Conservation (phyloP, 2,329 filamentous ascomycete species). For the Xylaria sp. region DNA sequence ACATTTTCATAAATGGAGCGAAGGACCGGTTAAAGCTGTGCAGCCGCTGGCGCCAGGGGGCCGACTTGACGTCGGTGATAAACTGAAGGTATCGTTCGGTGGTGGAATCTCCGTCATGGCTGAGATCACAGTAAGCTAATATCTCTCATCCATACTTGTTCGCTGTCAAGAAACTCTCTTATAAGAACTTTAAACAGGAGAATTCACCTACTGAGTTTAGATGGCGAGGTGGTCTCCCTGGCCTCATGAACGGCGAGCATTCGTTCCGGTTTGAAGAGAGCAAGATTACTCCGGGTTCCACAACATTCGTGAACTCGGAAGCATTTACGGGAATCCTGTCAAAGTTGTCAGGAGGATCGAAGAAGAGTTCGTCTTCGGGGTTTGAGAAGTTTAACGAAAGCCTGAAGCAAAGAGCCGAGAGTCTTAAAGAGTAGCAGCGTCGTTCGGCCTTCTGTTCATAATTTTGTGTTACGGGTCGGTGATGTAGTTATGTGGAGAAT, state of each 20-base stretch:
- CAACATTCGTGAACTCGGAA: neutral
- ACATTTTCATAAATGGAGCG: neutral
- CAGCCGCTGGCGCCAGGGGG: neutral
- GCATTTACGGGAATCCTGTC: neutral
- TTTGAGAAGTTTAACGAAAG: slow-evolving; percentile 8
- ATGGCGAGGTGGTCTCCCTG: neutral
- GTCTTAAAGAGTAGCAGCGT: neutral
- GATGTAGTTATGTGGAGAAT: neutral
- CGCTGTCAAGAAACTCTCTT: neutral
- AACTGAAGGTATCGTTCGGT: slow-evolving; percentile 1
- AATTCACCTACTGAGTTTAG: neutral
- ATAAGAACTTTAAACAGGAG: neutral
- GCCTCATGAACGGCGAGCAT: neutral
- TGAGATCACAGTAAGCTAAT: neutral
- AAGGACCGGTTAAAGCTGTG: neutral
- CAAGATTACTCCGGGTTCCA: neutral
- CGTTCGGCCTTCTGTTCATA: neutral
- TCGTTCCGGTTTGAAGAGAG: slow-evolving; percentile 9
- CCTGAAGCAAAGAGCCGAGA: neutral
- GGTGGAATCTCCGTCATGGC: neutral
- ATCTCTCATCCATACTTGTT: neutral
- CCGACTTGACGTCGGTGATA: neutral
- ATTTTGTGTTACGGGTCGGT: neutral
- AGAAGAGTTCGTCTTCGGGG: neutral
- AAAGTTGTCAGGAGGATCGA: neutral